Base-by-base conservation (phyloP, 2,329 filamentous ascomycete species). In the Penicillium glabrum region DNA sequence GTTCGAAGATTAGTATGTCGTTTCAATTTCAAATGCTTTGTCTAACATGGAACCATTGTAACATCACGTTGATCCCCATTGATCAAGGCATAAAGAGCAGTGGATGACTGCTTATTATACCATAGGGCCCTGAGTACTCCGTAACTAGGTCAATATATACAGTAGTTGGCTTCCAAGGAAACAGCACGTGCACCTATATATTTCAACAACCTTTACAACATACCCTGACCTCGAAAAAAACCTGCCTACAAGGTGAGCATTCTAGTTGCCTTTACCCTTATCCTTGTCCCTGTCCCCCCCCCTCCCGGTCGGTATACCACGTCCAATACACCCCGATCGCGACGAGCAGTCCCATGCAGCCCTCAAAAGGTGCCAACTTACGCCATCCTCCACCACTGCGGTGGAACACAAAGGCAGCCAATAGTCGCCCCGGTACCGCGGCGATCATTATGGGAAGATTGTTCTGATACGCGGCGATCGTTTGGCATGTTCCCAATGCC, bases 391-490 rank as follows among this genome's bases (percentile, higher is more conserved):
- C 58, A 7, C 58, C 56, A 46, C 45, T 51, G 4, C 54, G 49
- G 35, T 56, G 26, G 41, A 64, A 62, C 3, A 62, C 58, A 14
- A 59, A 47, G 3, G 59, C 53, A 0, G 60, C 62, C 33, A 64
- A 31, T 10, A 64, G 43, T n/a, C 62, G 57, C 1, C 62, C 60
- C 14, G 60, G 58, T 8, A 64, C 37, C 8, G 60, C 52, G 5
- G 50, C 56, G 27, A 59, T 37, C 58, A 64, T 62, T 54, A 64
- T 61, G 0, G 62, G 60, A n/a, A 58, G 56, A 21, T 64, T 64
- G 48, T 64, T 61, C 31, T 64, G 62, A 23, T 57, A 64, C 5
- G 62, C 48, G 1, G 62, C 60, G 21, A 64, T 55, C 5, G 50
- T 53, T 50, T 62, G 58, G 47, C 59, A 64, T 10, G 58, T 46